phyloP scores from a whole-genome alignment of 805 yeast species.

The Cyberlindnera veronae region DNA sequence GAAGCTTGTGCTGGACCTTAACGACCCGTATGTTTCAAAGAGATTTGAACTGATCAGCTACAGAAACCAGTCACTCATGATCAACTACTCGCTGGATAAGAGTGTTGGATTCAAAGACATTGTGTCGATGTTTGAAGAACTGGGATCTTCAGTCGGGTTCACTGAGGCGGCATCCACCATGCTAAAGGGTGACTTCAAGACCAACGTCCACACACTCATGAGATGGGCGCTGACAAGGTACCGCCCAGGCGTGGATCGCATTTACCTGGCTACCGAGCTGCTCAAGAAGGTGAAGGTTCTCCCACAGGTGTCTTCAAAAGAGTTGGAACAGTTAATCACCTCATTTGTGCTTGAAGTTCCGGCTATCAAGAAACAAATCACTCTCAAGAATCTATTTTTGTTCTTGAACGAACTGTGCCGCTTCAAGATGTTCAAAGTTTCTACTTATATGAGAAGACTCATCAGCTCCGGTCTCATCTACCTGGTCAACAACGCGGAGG shows the following conservation, averaged over 20 bases:
- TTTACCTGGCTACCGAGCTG: constrained; percentile 16
- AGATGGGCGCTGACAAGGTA: constrained; percentile 38
- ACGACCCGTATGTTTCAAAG: constrained; percentile 33
- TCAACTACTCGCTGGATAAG: constrained; percentile 34
- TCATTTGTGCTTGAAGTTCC: constrained; percentile 34
- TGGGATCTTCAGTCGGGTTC: constrained; percentile 31
- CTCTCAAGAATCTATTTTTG: constrained; percentile 37
- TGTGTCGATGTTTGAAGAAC: constrained; percentile 36
- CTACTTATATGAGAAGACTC: constrained; percentile 68
- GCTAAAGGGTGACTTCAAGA: constrained; percentile 31
- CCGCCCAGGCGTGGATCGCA: constrained; percentile 16
- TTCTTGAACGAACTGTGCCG: constrained; percentile 40
- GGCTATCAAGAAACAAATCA: constrained; percentile 27
- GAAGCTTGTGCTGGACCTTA: constrained; percentile 36
- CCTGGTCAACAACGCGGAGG: constrained; percentile 46
- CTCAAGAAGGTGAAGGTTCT: constrained; percentile 13
- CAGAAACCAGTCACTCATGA: constrained; percentile 68
- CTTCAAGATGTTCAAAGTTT: constrained; percentile 42
- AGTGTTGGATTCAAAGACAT: constrained; percentile 25
- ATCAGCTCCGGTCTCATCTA: constrained; percentile 86
- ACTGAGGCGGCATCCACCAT: constrained; percentile 30
- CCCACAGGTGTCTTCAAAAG: constrained; percentile 25
- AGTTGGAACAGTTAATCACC: constrained; percentile 35
- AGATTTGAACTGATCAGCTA: constrained; percentile 60
- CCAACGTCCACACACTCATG: constrained; percentile 33